Evolutionary conservation across 225 moss, liverwort and hornwort genomes (phyloP), one percentile per base, ranked within the genome.

Genomic region (Asterella californica): DNA sequence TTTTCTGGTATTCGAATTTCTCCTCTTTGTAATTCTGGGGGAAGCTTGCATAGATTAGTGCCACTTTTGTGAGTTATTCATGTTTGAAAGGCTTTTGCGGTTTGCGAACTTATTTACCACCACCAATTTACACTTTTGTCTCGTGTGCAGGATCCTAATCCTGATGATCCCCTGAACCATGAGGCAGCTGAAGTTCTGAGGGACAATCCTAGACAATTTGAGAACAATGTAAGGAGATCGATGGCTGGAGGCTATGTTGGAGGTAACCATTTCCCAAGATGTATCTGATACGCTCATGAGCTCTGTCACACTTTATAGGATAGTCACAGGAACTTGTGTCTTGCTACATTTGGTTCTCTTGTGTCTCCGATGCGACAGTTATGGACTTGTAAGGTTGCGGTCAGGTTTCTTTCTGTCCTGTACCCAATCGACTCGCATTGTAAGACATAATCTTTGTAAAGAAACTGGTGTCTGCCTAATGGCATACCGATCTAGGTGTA

Each of bases 141-240:
- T 27, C 71, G 1, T 60, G 57, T 68, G 55, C 91, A 96, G 96
- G 96, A 93, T 81, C 96, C 96, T 17, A 96, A 96, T 83, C 96
- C 93, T 75, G 96, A 96, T 87, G 96, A 96, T 82, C 96, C 96
- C 30, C 91, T 96, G 81, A 96, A 96, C 76, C 96, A 96, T 80
- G 96, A 96, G 77, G 96, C 96, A 81, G 96, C 96, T 72, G 96
- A 96, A 85, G 94, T 96, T 79, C 83, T 96, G 86, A 94, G 92
- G 79, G 96, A 96, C 47, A 96, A 94, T 48, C 92, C 96, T 76
- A 91, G 94, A 60, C 96, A 94, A 82, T 96, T 96, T 84, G 96
- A 96, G 81, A 92, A 90, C 83, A 96, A 88, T 82, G 96, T 94
- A 84, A 89, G 93, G 85, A 88, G 92, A 88, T 94, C 96, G 74